Evolutionary conservation across 2,329 filamentous ascomycete species (phyloP).

Genomic region (Ophiostoma perfectum): DNA sequence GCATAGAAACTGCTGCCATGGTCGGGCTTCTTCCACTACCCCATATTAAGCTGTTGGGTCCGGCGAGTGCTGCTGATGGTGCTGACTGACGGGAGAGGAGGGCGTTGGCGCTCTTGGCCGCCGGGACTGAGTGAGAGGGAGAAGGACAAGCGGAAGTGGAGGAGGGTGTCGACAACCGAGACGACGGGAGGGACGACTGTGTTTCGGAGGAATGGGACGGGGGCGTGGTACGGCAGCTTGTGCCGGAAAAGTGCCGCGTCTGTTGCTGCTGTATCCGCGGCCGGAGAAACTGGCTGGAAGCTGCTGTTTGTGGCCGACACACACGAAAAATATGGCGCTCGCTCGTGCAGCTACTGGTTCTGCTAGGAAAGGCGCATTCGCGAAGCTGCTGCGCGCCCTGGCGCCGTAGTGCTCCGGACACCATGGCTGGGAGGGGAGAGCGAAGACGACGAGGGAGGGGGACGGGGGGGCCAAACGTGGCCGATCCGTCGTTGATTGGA

Average conservation of each 20-base stretch:
- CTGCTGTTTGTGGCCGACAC: neutral
- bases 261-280: slow-evolving; percentile 18
- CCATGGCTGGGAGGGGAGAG: slow-evolving; percentile 18
- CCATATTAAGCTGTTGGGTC: slow-evolving; percentile 20
- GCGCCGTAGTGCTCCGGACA: slow-evolving; percentile 25
- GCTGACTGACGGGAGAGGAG: neutral
- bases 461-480: slow-evolving; percentile 3
- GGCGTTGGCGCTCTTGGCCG: neutral
- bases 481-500: slow-evolving; percentile 3
- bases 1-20: slow-evolving; percentile 13
- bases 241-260: slow-evolving; percentile 8
- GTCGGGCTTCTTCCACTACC: slow-evolving; percentile 2
- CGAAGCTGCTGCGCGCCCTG: slow-evolving; percentile 25
- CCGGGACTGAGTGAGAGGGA: neutral
- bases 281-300: neutral
- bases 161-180: neutral
- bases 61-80: slow-evolving; percentile 6
- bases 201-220: neutral
- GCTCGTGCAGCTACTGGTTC: slow-evolving; percentile 10
- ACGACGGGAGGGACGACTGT: neutral
- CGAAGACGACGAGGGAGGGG: neutral
- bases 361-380: slow-evolving; percentile 19
- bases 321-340: neutral
- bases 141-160: neutral
- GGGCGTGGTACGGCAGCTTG: neutral